phyloP scores from a whole-genome alignment of 495 filamentous ascomycete species.

The Penicillium ochrochloron region DNA sequence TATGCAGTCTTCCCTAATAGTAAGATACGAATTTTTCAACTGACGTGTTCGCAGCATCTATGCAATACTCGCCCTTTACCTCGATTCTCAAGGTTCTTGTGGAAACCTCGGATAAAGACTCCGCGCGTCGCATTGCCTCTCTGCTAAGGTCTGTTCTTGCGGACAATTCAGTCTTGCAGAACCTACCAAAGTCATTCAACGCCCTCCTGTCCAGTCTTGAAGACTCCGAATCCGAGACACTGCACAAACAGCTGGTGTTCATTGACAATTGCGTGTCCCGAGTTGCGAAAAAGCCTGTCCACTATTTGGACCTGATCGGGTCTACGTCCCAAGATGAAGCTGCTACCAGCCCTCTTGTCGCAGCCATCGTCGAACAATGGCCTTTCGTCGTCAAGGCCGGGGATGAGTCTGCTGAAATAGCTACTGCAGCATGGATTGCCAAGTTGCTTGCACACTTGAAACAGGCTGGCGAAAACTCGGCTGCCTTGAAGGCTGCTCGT shows the following conservation, averaged over 20 bases:
- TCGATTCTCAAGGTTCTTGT: constrained; percentile 51
- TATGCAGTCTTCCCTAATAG: constrained; percentile 20
- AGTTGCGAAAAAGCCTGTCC: constrained; percentile 70
- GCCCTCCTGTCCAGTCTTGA: constrained; percentile 50
- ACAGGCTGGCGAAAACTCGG: constrained; percentile 47
- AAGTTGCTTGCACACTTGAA: constrained; percentile 51
- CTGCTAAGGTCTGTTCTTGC: constrained; percentile 41
- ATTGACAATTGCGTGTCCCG: constrained; percentile 80
- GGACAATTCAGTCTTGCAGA: constrained; percentile 43
- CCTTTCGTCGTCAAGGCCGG: constrained; percentile 63
- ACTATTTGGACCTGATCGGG: constrained; percentile 64
- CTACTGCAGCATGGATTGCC: constrained; percentile 60
- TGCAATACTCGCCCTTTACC: constrained; percentile 52
- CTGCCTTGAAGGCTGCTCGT: constrained; percentile 46
- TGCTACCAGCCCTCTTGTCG: constrained; percentile 58
- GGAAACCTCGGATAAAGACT: constrained; percentile 39
- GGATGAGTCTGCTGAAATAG: constrained; percentile 38
- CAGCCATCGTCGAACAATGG: constrained; percentile 77
- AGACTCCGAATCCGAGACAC: constrained; percentile 38
- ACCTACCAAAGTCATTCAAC: constrained; percentile 38
- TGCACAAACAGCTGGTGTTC: constrained; percentile 56
- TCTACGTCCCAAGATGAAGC: constrained; percentile 43
- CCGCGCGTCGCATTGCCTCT: constrained; percentile 38
- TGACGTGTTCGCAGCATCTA: constrained; percentile 36
- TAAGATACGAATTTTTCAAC: neutral